These are phyloP conservation scores for Cymbopogon flexuosus DNA, from an alignment of 202 grass and related monocot genomes.

Conservation along the genomic window DNA sequence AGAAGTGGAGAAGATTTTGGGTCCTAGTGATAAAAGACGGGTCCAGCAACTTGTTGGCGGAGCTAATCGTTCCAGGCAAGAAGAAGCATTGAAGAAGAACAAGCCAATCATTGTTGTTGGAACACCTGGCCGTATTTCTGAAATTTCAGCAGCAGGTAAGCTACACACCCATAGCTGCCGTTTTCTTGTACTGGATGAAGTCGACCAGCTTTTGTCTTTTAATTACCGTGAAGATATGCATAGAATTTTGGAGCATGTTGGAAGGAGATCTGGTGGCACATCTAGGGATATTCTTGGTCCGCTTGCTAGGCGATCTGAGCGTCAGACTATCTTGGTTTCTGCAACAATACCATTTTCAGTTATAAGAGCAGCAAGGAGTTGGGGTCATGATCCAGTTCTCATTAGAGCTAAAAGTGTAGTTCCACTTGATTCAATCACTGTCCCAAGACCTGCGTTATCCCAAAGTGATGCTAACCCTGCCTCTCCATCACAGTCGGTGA, in stretches of 20 bases:
- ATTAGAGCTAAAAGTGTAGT: conserved; percentile 75
- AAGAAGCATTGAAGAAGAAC: conserved; percentile 93
- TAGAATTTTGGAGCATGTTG: conserved; percentile 90
- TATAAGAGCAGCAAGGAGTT: conserved; percentile 77
- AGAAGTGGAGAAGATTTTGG: conserved; percentile 75
- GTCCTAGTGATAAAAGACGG: conserved; percentile 66
- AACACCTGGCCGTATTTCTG: conserved; percentile 84
- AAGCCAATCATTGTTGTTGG: conserved; percentile 82
- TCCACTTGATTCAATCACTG: conserved; percentile 62
- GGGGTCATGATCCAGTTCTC: conserved; percentile 76
- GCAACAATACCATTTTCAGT: conserved; percentile 93
- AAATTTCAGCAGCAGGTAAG: conserved; percentile 86
- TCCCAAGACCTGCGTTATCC: conserved; percentile 38
- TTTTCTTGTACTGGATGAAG: conserved; percentile 92
- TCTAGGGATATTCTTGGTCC: conserved; percentile 72
- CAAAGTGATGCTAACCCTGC: conserved; percentile 26
- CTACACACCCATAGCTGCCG: conserved; percentile 73
- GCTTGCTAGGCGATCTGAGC: conserved; percentile 61
- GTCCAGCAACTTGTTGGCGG: conserved; percentile 90
- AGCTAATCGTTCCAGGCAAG: conserved; percentile 77
- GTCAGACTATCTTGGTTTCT: conserved; percentile 83
- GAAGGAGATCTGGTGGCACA: conserved; percentile 44
- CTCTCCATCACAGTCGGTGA: conserved; percentile 42
- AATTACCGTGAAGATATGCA: conserved; percentile 98
- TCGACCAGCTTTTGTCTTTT: conserved; percentile 85